phyloP scores from a whole-genome alignment of 1,284 basidiomycete species.

The Fomitopsis betulina region DNA sequence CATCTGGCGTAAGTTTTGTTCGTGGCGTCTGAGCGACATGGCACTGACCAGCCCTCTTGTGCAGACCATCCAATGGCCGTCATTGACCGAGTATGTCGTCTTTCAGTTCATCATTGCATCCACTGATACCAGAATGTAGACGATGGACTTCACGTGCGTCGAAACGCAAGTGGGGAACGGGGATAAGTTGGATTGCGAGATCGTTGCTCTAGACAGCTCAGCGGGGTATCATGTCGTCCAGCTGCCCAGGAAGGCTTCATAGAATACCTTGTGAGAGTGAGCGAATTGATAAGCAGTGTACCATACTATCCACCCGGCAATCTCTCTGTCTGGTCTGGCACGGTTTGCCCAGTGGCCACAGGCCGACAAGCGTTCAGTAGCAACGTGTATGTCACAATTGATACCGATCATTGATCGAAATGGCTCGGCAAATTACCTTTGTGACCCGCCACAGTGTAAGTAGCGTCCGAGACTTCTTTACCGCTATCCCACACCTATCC shows the following conservation, averaged over 20 bases:
- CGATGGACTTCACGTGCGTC: conserved; percentile 76
- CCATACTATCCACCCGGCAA: no score
- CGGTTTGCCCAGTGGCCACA: no score
- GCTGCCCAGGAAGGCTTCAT: conserved; percentile 16
- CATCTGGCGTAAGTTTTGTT: conserved; percentile 67
- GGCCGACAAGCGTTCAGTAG: no score
- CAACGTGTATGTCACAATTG: background rate
- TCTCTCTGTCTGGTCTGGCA: no score
- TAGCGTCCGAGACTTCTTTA: background rate
- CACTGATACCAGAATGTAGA: conserved; percentile 30
- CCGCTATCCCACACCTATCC: background rate
- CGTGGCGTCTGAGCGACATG: conserved; percentile 6
- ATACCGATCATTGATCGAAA: background rate
- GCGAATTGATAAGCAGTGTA: no score
- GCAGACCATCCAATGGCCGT: conserved; percentile 84
- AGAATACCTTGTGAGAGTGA: no score
- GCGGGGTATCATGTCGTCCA: conserved; percentile 33
- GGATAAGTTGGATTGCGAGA: conserved; percentile 70
- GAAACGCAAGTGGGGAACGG: conserved; percentile 84
- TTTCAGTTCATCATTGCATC: no score
- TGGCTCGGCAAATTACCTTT: background rate
- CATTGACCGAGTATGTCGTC: conserved; percentile 53
- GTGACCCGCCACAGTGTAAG: background rate
- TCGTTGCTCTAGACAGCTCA: conserved; percentile 49
- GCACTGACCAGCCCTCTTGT: background rate